phyloP scores from a whole-genome alignment of 2,329 filamentous ascomycete genomes.

The Pleomassaria siparia region DNA sequence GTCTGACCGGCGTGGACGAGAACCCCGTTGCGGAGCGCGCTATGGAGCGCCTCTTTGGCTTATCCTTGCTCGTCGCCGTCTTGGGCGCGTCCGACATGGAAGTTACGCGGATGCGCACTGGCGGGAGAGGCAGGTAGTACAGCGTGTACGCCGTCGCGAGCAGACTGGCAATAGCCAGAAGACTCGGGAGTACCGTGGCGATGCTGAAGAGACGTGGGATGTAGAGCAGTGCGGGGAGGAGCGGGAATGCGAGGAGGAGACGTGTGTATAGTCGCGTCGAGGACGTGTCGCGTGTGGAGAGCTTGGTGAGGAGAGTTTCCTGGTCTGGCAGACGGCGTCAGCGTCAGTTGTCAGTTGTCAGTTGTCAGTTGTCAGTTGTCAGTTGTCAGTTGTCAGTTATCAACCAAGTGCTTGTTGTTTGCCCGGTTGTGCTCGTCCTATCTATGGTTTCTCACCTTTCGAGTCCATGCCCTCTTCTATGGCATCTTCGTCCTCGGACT shows the following conservation, averaged over 20 bases:
- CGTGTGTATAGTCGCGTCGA: constrained; percentile 53
- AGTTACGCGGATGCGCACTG: constrained; percentile 44
- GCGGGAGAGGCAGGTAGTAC: constrained; percentile 55
- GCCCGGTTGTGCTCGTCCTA: no score
- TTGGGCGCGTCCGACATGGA: constrained; percentile 8
- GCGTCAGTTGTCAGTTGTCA: no score
- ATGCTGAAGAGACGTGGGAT: constrained; percentile 49
- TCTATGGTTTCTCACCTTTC: constrained; percentile 57
- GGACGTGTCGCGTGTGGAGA: constrained; percentile 41
- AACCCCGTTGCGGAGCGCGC: constrained; percentile 11
- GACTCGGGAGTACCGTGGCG: constrained; percentile 47
- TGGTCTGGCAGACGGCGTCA: constrained; percentile 38
- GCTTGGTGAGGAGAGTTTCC: constrained; percentile 24
- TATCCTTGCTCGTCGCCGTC: background rate
- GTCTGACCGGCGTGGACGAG: background rate
- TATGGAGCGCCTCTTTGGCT: constrained; percentile 18
- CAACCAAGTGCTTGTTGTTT: no score
- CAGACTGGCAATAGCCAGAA: constrained; percentile 66
- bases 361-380: no score
- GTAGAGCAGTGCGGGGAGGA: constrained; percentile 59
- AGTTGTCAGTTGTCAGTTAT: no score
- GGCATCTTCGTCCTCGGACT: constrained; percentile 56
- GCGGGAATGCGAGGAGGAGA: constrained; percentile 62
- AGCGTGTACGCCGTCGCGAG: constrained; percentile 64
- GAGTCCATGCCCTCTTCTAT: constrained; percentile 70